Conservation (phyloP, 495 filamentous ascomycete genomes). For the Penicillium simplicissimum region DNA sequence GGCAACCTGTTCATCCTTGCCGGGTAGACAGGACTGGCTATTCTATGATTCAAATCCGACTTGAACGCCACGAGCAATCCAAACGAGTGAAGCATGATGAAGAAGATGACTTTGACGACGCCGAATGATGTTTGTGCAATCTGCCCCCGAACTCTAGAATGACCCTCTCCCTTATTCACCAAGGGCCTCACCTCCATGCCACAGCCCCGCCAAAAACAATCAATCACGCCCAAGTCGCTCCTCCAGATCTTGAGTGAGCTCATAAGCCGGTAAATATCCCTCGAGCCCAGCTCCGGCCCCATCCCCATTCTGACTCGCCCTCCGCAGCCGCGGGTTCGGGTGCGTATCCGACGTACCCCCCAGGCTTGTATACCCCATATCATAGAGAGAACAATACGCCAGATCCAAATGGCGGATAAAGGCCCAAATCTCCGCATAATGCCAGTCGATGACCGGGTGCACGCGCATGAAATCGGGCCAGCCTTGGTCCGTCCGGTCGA, state of each 20-base stretch:
- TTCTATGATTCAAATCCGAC: neutral
- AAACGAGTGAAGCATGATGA: neutral
- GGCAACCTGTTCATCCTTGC: neutral
- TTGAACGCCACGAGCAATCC: neutral
- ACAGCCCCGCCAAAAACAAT: neutral
- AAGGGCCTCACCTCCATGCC: neutral
- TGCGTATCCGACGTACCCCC: slow-evolving; percentile 88
- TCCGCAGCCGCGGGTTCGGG: slow-evolving; percentile 76
- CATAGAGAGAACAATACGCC: slow-evolving; percentile 82
- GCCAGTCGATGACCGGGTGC: slow-evolving; percentile 96
- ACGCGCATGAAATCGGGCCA: slow-evolving; percentile 94
- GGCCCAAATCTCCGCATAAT: slow-evolving; percentile 93
- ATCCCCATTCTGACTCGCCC: slow-evolving; percentile 29
- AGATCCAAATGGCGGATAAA: slow-evolving; percentile 81
- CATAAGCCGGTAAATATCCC: slow-evolving; percentile 79
- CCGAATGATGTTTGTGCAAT: neutral
- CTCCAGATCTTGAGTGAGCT: slow-evolving; percentile 77
- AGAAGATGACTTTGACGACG: neutral
- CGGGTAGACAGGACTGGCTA: neutral
- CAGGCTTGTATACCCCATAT: slow-evolving; percentile 80
- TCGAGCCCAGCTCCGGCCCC: neutral
- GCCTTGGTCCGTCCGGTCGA: slow-evolving; percentile 81
- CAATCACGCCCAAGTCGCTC: slow-evolving; percentile 81
- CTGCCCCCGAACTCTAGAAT: neutral
- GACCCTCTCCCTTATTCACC: neutral